A percentile compares a stretch with the other conserved stretches of the same genome.
Evolutionary conservation across 2,329 filamentous ascomycete genomes (phyloP).

Genomic region (Colletotrichum spaethianum): DNA sequence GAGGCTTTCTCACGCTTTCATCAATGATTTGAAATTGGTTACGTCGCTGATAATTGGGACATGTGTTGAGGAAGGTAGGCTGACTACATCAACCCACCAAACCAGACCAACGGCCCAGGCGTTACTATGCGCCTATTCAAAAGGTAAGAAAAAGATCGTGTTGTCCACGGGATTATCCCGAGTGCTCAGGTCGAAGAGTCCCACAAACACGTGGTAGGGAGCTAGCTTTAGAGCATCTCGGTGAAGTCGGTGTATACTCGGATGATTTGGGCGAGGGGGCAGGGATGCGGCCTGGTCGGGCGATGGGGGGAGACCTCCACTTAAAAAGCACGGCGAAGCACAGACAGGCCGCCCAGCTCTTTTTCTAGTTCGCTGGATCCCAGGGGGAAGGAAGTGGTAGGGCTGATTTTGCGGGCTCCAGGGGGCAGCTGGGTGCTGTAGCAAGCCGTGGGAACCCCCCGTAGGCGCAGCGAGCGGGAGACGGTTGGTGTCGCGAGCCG

Average conservation of each 20-base stretch:
- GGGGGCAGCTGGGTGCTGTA: conserved; percentile 35
- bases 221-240: not conserved
- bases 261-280: not conserved
- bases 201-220: not conserved
- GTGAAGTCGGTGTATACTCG: not conserved
- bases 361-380: conserved; percentile 19
- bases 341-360: conserved; percentile 22
- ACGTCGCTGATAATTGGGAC: not conserved
- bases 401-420: conserved; percentile 39
- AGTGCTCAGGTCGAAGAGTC: not conserved
- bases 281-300: conserved; percentile 27
- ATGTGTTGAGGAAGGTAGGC: too few relatives aligned
- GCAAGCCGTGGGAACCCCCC: conserved; percentile 14
- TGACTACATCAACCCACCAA: not conserved
- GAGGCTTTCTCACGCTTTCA: not conserved
- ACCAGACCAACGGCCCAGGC: too few relatives aligned
- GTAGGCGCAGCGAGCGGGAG: conserved; percentile 1
- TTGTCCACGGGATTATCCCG: not conserved
- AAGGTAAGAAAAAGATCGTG: not conserved
- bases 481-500: not conserved
- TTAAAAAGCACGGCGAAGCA: conserved; percentile 33
- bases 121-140: not conserved
- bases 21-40: not conserved
- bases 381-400: conserved; percentile 7
- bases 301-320: conserved; percentile 9